Evolutionary conservation across 2,329 filamentous ascomycete genomes (phyloP).

Genomic region (Nothophoma quercina): DNA sequence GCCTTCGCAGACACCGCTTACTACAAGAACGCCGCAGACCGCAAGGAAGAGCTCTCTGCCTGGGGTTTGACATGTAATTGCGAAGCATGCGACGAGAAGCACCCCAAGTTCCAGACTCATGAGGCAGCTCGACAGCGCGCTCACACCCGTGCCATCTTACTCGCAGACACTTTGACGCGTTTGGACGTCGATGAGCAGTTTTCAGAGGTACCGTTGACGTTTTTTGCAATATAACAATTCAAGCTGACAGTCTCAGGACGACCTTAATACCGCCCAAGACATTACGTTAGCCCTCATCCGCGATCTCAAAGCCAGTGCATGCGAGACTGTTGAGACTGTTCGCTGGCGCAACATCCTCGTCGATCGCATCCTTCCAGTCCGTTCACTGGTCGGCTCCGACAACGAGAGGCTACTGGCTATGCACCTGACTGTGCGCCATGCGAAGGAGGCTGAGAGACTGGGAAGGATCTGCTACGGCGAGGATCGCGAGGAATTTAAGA

Average conservation of each 20-base stretch:
- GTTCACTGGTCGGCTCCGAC: background rate
- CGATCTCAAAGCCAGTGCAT: constrained; percentile 10
- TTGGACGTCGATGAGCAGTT: background rate
- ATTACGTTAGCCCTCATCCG: constrained; percentile 5
- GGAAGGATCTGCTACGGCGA: constrained; percentile 11
- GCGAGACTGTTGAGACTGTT: constrained; percentile 9
- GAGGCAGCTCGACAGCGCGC: constrained; percentile 9
- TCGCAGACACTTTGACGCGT: constrained; percentile 2
- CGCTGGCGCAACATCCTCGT: constrained; percentile 24
- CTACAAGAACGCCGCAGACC: constrained; percentile 13
- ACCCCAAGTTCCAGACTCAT: constrained; percentile 4
- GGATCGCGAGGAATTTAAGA: constrained; percentile 8
- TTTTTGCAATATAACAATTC: too few relatives aligned
- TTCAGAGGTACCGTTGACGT: background rate
- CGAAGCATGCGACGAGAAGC: constrained; percentile 15
- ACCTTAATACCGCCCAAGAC: background rate
- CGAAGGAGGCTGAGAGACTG: constrained; percentile 2
- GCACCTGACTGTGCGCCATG: constrained; percentile 1
- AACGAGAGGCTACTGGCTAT: background rate
- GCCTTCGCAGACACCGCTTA: constrained; percentile 10
- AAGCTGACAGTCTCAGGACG: constrained; percentile 2
- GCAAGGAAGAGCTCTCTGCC: background rate
- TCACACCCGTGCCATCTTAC: constrained; percentile 1
- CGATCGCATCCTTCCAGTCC: constrained; percentile 17
- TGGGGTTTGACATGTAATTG: constrained; percentile 20